Percentiles rank a stretch among this genome's conserved stretches.
Evolutionary conservation across 2,329 filamentous ascomycete genomes (phyloP).

Genomic region (Pseudocercospora pini-densiflorae): DNA sequence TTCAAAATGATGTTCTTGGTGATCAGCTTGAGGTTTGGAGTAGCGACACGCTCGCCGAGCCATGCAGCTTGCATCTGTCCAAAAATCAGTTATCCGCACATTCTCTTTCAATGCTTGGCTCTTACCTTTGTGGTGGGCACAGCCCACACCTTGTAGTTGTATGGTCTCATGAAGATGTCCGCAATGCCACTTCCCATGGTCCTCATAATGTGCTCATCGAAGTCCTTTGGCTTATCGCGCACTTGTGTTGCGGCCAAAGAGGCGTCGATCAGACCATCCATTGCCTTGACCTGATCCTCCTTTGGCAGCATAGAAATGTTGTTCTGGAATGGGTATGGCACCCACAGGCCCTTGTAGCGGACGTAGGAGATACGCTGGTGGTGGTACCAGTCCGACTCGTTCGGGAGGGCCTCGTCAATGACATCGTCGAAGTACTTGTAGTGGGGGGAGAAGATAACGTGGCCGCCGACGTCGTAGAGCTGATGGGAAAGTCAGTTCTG

Average conservation of each 20-base stretch:
- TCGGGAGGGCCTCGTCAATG: conserved; percentile 94
- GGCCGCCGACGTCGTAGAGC: conserved; percentile 98
- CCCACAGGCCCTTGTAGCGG: conserved; percentile 94
- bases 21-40: conserved; percentile 91
- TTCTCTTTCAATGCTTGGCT: conserved; percentile 12
- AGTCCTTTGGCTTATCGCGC: conserved; percentile 91
- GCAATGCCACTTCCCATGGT: conserved; percentile 89
- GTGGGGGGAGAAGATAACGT: conserved; percentile 98
- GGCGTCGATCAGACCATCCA: conserved; percentile 95
- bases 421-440: conserved; percentile 99
- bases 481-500: conserved; percentile 45
- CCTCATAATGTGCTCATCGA: conserved; percentile 97
- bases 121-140: conserved; percentile 94
- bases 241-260: conserved; percentile 83
- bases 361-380: conserved; percentile 99
- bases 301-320: conserved; percentile 98
- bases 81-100: conserved; percentile 25
- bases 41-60: conserved; percentile 98
- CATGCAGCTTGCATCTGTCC: conserved; percentile 95
- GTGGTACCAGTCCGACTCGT: conserved; percentile 92
- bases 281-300: conserved; percentile 92
- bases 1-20: conserved; percentile 93
- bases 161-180: conserved; percentile 97
- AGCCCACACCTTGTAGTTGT: conserved; percentile 99
- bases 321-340: conserved; percentile 99